A percentile compares a stretch with the other conserved stretches of the same genome.
phyloP scores from a whole-genome alignment of 2,329 filamentous ascomycete species.

The Mollisiaceae sp. region DNA sequence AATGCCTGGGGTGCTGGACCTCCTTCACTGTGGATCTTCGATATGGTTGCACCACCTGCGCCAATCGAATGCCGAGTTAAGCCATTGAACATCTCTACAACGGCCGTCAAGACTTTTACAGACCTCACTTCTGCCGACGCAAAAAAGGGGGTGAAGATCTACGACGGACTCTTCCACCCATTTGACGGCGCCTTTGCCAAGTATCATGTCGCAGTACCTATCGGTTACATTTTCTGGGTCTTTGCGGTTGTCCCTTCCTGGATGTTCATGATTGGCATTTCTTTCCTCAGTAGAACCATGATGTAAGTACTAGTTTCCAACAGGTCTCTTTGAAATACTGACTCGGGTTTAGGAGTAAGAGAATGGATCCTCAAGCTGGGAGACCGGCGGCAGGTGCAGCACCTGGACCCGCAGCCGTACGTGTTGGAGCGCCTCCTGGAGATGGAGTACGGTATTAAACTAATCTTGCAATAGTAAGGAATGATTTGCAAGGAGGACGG shows the following conservation, averaged over 20 bases:
- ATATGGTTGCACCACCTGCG: constrained; percentile 67
- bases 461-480: constrained; percentile 29
- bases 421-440: constrained; percentile 35
- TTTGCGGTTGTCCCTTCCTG: constrained; percentile 73
- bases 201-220: constrained; percentile 64
- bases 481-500: constrained; percentile 4
- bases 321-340: constrained; percentile 30
- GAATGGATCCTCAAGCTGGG: constrained; percentile 24
- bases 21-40: constrained; percentile 70
- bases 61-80: constrained; percentile 68
- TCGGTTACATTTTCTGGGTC: constrained; percentile 71
- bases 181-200: constrained; percentile 71
- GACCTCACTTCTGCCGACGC: constrained; percentile 61
- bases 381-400: constrained; percentile 30
- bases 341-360: constrained; percentile 36
- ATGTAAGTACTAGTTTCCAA: constrained; percentile 64
- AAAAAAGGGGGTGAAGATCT: constrained; percentile 52
- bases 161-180: constrained; percentile 76
- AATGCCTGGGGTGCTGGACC: constrained; percentile 72
- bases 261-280: constrained; percentile 78
- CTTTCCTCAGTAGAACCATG: constrained; percentile 73
- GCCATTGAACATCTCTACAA: constrained; percentile 71
- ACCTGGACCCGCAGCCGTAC: constrained; percentile 23
- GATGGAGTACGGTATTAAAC: constrained; percentile 28
- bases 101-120: constrained; percentile 66